Base-by-base conservation (phyloP, 148 eudicot species). In the Fagopyrum esculentum region DNA sequence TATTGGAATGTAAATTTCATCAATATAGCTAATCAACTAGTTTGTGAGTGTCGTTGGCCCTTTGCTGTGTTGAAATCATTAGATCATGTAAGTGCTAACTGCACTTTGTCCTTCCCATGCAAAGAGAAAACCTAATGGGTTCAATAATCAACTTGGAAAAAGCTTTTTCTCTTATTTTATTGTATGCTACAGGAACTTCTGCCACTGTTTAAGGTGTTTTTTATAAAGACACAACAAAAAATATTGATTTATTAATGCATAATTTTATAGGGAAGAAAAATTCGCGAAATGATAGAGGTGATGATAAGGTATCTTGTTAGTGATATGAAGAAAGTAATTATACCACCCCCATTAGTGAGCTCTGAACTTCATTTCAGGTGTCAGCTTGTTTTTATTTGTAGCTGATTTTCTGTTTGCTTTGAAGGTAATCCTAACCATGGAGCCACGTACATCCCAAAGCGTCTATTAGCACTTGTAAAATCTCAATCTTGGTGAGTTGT, bases 381-480 rank as follows among this genome's bases (percentile, higher is more conserved):
- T 64, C 46, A 12, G 70, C 70, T 64, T 40, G 7, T 73, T 69
- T 63, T 6, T 46, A n/a, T 16, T 10, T 60, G 74, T 51, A 40
- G 70, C 40, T 71, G 40, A 56, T 43, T 59, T 47, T 22, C 54
- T 73, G 59, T 59, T 61, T 60, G 30, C 17, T 47, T 76, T 84
- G 72, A 75, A 90, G 96, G 96, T 80, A 78, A 85, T 55, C 75
- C 80, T 44, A 79, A 78, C 74, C 83, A 30, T 81, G 90, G 85
- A 81, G 80, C 83, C 73, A 69, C 72, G 61, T 45, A 56, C 64
- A 69, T 84, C 26, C 87, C 78, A 2, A 84, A 83, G 82, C 76
- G 78, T 63, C 54, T 90, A 69, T 45, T 86, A 76, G 73, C 87
- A 50, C 60, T 84, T 69, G 82, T 85, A 16, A 78, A 80, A 77